Base-by-base conservation (phyloP, 2,329 filamentous ascomycete genomes). In the Cladophialophora psammophila region DNA sequence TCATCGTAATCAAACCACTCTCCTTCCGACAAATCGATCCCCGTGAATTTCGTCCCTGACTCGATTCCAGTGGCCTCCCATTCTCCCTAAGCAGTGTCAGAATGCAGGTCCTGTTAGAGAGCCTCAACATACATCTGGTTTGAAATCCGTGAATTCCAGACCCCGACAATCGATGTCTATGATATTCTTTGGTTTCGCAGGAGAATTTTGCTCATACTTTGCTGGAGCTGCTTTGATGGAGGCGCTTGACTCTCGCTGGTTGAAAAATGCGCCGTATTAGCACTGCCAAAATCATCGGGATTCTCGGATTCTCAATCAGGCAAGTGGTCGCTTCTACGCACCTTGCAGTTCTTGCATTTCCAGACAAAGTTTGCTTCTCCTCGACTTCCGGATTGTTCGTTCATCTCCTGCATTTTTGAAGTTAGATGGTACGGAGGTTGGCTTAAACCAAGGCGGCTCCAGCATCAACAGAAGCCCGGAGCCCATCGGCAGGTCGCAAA, bases 311-410 rank as follows among this genome's bases (percentile, higher is more conserved):
- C 18, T 31, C 18, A 12, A 12, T n/a, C 40, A 42, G 5, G 9
- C 0, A 50, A 13, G n/a, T 3, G 18, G 45, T 50, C 18, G 7
- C 20, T 4, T 50, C 13, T 31, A 53, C 68, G 36, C 20, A 95
- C 93, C 87, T 95, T 96, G 89, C 95, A 99, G 77, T 95, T 94
- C 81, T 96, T 97, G 86, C 95, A 99, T 79, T 89, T 94, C 94
- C 95, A 99, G n/a, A 99, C 95, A 80, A 99, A 99, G 80, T 98
- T 98, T 68, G 95, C 95, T 80, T 98, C 94, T 71, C 95, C 95
- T 75, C 93, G 88, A 78, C 94, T 97, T 40, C 94, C 94, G 71
- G 92, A 95, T 78, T 97, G 89, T 71, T 97, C 93, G 76, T 96
- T 94, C 75, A 84, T 86, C 77, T 98, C 94, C 93, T 97, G 69